Evolutionary conservation across 129 eudicot genomes (phyloP).

Genomic region (Escallonia rubra): DNA sequence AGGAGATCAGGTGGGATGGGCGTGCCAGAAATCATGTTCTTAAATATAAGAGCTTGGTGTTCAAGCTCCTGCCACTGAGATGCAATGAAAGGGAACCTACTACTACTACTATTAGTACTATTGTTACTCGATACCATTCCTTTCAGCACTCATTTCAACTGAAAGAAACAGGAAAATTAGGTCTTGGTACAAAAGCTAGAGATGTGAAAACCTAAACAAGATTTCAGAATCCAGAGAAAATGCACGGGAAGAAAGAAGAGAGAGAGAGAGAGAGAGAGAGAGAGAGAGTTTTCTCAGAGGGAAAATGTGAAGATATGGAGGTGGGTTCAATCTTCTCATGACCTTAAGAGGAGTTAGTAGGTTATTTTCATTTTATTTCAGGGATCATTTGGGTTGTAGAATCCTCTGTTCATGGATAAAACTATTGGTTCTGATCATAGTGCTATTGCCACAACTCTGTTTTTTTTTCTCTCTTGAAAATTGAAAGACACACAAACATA

Average conservation of each 20-base stretch:
- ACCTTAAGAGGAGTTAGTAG: no score
- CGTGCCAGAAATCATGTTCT: slow-evolving; percentile 83
- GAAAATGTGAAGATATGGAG: slow-evolving; percentile 23
- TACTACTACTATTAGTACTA: slow-evolving; percentile 22
- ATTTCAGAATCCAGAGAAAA: no score
- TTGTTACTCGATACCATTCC: no score
- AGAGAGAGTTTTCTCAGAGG: background rate
- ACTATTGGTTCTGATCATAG: slow-evolving; percentile 52
- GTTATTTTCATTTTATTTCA: slow-evolving; percentile 42
- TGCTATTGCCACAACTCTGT: slow-evolving; percentile 8
- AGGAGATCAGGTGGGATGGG: slow-evolving; percentile 92
- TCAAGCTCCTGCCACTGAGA: slow-evolving; percentile 93
- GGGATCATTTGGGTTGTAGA: slow-evolving; percentile 64
- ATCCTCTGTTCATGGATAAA: slow-evolving; percentile 62
- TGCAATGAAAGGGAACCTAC: slow-evolving; percentile 70
- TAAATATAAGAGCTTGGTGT: slow-evolving; percentile 84
- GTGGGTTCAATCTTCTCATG: no score
- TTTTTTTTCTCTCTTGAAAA: background rate
- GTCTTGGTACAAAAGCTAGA: no score
- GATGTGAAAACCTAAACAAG: no score
- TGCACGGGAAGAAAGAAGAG: background rate
- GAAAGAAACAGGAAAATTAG: no score
- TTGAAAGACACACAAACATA: slow-evolving; percentile 6
- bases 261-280: background rate
- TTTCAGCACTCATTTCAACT: no score